Base-by-base conservation (phyloP, 805 yeast genomes). In the Yarrowia porcina region DNA sequence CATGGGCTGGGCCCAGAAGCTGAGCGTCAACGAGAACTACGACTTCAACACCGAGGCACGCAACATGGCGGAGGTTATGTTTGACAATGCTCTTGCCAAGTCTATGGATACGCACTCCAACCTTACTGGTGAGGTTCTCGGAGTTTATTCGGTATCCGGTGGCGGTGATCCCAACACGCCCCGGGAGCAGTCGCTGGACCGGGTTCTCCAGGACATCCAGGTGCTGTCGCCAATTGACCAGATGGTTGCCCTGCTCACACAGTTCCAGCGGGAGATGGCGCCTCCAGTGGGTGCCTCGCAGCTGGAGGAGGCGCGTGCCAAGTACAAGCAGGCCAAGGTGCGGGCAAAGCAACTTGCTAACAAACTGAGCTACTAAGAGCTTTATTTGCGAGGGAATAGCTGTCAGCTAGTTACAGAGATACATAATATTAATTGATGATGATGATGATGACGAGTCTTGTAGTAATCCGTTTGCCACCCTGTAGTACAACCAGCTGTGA, bases 51-150 rank as follows among this genome's bases (percentile, higher is more conserved):
- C 25, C 15, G 61, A 56, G 30, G 36, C 61, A 7, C 47, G 47
- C 10, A 56, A 56, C 36, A 56, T 41, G 49, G 61, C 49, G 6
- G 49, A 41, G 42, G 49, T 39, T 8, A 39, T 56, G 49, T 56
- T 56, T 21, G 61, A 56, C 49, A 39, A 56, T 21, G 61, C 49
- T 13, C 42, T 56, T 9, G 61, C 61, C 21, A 56, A 36, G 33
- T 52, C 59, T 17, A 52, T 52, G 42, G 59, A 36, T 15, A 36
- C 59, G n/a, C 44, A 35, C 33, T 12, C 33, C 13, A 52, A 52
- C 33, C 42, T 17, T 23, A 52, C 59, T 8, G 44, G 44, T n/a
- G 56, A 49, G 56, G 33, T 52, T 25, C 59, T 36, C 59, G 59
- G 44, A 18, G 59, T 52, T 17, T 35, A 33, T 21, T 25, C 44